Evolutionary conservation across 1,284 basidiomycete species (phyloP), one percentile per base, ranked within the genome.

Genomic region (Sporisorium graminicola): DNA sequence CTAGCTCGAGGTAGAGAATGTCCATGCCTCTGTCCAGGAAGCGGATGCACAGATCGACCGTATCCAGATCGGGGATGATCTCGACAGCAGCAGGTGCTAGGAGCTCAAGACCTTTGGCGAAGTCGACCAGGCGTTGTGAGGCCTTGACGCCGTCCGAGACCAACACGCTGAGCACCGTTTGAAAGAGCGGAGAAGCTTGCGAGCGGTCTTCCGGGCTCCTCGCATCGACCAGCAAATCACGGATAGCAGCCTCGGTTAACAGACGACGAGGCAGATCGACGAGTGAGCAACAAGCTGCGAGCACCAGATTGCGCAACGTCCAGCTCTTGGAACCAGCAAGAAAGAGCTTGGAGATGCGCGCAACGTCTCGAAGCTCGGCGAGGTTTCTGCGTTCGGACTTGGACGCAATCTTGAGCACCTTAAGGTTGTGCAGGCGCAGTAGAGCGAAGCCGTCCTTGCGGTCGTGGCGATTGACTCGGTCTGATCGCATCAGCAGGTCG

Each of bases 11-110:
- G 29, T 77, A 77, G 43, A 72, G 57, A 13, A 60, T 52, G n/a
- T 77, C 69, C 74, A 77, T 72, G 58, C 69, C 54, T 35, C 62
- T 65, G 46, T 77, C 71, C 29, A 74, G 43, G 61, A 74, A 71
- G 24, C 75, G 70, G 8, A 74, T 49, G 60, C 66, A 61, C 7
- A 77, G 56, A 40, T 77, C 75, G 37, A 74, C 60, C 2, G 66
- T 56, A 18, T 77, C 75, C 37, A 77, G 53, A 33, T 77, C 70
- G 2, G 75, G 75, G 9, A 57, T 54, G 5, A 35, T 22, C 10
- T 73, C 75, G 27, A 70, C 20, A 3, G 60, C 55, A 20, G 65
- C 20, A 14, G 53, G 37, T 5, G 69, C 16, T 3, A 55, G 33
- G 12, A 77, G 59, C 22, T 73, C 69, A 29, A 77, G 58, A 3